These are phyloP conservation scores for Sclerotinia trifoliorum DNA, from an alignment of 2,329 filamentous ascomycete species.

Conservation along the genomic window DNA sequence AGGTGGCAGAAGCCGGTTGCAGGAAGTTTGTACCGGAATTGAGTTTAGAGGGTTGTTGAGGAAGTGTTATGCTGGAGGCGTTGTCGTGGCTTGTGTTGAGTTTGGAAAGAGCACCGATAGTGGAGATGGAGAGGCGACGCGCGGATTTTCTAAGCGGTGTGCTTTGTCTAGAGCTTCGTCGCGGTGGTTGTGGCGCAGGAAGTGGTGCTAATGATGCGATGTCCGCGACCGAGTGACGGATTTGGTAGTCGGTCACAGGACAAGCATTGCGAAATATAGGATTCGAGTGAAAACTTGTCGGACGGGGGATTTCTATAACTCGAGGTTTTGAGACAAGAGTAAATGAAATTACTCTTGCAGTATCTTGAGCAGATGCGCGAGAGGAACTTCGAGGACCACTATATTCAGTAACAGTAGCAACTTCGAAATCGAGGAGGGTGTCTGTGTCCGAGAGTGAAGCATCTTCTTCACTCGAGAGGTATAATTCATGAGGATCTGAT, in stretches of 20 bases:
- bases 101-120: conserved; percentile 19
- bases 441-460: conserved; percentile 62
- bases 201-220: conserved; percentile 10
- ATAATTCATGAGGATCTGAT: conserved; percentile 54
- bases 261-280: conserved; percentile 13
- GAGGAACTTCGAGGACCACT: conserved; percentile 33
- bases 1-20: conserved; percentile 11
- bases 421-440: conserved; percentile 47
- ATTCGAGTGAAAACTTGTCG: conserved; percentile 11
- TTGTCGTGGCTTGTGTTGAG: conserved; percentile 11
- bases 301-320: conserved; percentile 43
- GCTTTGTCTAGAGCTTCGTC: conserved; percentile 9
- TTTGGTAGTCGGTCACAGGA: conserved; percentile 12
- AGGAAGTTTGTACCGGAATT: conserved; percentile 14
- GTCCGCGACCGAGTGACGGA: conserved; percentile 16
- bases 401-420: conserved; percentile 40
- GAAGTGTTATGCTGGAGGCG: not conserved
- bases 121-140: conserved; percentile 29
- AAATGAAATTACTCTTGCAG: conserved; percentile 58
- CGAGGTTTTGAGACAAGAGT: conserved; percentile 59
- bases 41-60: conserved; percentile 15
- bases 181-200: conserved; percentile 7
- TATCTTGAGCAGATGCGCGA: conserved; percentile 49
- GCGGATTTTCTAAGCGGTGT: conserved; percentile 1
- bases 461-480: conserved; percentile 66